Evolutionary conservation across 2,329 filamentous ascomycete genomes (phyloP).

Genomic region (Verticillium albo-atrum): DNA sequence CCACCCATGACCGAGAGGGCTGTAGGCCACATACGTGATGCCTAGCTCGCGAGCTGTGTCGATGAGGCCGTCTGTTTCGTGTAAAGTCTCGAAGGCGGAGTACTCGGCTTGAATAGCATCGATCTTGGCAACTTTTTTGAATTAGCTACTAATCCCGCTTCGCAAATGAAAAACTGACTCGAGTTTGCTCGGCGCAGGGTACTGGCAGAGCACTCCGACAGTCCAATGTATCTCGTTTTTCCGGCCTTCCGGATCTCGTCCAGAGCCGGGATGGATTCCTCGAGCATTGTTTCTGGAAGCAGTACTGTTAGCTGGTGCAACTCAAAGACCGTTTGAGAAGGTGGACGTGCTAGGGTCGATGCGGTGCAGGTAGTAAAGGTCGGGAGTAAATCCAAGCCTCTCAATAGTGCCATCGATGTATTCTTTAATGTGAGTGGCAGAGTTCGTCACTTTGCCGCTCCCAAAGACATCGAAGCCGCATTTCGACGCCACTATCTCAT

Average conservation of each 20-base stretch:
- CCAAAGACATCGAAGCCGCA: conserved; percentile 37
- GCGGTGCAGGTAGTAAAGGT: conserved; percentile 38
- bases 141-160: conserved; percentile 27
- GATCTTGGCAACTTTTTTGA: conserved; percentile 29
- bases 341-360: conserved; percentile 35
- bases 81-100: conserved; percentile 22
- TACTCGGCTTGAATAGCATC: conserved; percentile 23
- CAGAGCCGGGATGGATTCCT: conserved; percentile 40
- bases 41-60: conserved; percentile 12
- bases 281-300: conserved; percentile 32
- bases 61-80: conserved; percentile 29
- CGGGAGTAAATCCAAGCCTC: conserved; percentile 40
- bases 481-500: conserved; percentile 38
- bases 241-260: conserved; percentile 39
- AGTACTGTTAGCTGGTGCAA: not conserved
- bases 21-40: conserved; percentile 42
- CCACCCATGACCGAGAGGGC: conserved; percentile 47
- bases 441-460: conserved; percentile 33
- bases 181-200: conserved; percentile 34
- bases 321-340: no score
- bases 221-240: conserved; percentile 36
- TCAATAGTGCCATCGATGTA: conserved; percentile 46
- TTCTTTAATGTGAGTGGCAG: conserved; percentile 36
- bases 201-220: conserved; percentile 35
- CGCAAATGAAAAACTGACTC: conserved; percentile 19